Percentiles rank a stretch among this genome's conserved stretches.
phyloP scores from a whole-genome alignment of 768 basidiomycete species.

The Phallus indusiatus region DNA sequence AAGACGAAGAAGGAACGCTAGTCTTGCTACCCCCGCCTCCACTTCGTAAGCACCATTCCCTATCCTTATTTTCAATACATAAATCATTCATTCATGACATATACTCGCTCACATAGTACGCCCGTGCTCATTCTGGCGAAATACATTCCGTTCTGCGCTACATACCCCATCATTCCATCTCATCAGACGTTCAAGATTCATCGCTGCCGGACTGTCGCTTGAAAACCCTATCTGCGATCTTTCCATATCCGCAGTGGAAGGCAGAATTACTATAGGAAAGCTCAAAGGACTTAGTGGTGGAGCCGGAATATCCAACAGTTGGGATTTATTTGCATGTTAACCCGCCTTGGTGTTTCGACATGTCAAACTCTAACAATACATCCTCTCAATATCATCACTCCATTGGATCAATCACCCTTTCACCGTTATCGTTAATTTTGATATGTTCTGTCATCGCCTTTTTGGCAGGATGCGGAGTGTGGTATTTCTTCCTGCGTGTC shows the following conservation, averaged over 20 bases:
- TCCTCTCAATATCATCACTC: background rate
- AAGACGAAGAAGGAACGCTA: slow-evolving; percentile 4
- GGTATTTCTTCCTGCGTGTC: background rate
- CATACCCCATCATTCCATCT: slow-evolving; percentile 66
- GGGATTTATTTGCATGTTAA: background rate
- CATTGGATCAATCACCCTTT: background rate
- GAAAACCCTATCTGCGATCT: slow-evolving; percentile 43
- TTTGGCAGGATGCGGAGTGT: background rate
- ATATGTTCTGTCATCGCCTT: background rate
- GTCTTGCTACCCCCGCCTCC: slow-evolving; percentile 43
- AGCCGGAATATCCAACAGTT: background rate
- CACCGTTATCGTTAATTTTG: background rate
- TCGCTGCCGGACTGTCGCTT: slow-evolving; percentile 64
- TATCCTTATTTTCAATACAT: background rate
- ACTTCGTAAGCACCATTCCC: slow-evolving; percentile 38
- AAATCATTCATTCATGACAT: background rate
- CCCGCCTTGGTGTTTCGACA: background rate
- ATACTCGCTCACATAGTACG: slow-evolving; percentile 38
- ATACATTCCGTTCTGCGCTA: slow-evolving; percentile 62
- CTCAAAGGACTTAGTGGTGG: slow-evolving; percentile 6
- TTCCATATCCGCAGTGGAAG: slow-evolving; percentile 25
- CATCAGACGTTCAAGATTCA: slow-evolving; percentile 67
- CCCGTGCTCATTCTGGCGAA: slow-evolving; percentile 77
- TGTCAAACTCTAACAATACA: too few relatives aligned
- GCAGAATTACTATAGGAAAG: slow-evolving; percentile 15